Evolutionary conservation across 2,329 filamentous ascomycete species (phyloP).

Genomic region (Talaromyces sp.): DNA sequence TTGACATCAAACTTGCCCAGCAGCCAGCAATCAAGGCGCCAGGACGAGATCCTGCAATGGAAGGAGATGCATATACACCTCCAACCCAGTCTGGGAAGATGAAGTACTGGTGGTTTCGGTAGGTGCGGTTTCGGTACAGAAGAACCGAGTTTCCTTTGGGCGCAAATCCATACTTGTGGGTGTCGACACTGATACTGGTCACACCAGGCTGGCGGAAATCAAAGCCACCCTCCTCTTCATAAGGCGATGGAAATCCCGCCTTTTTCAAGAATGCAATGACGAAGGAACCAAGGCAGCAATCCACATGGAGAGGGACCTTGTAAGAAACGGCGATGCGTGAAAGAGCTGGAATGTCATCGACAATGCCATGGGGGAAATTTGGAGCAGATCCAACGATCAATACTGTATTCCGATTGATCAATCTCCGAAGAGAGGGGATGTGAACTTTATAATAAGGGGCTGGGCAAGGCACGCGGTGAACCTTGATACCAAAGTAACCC

Average conservation of each 20-base stretch:
- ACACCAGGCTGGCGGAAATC: slow-evolving; percentile 94
- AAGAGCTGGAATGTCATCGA: slow-evolving; percentile 84
- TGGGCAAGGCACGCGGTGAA: slow-evolving; percentile 82
- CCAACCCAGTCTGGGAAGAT: slow-evolving; percentile 92
- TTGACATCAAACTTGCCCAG: slow-evolving; percentile 86
- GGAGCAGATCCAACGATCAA: slow-evolving; percentile 90
- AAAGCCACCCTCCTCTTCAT: slow-evolving; percentile 68
- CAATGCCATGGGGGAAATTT: slow-evolving; percentile 97
- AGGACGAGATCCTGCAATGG: slow-evolving; percentile 83
- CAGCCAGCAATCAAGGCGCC: slow-evolving; percentile 92
- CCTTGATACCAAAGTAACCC: slow-evolving; percentile 93
- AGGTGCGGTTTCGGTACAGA: slow-evolving; percentile 73
- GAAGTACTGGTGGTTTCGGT: slow-evolving; percentile 92
- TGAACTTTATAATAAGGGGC: slow-evolving; percentile 82
- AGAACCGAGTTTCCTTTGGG: slow-evolving; percentile 95
- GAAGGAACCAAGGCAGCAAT: slow-evolving; percentile 96
- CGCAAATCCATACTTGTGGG: slow-evolving; percentile 98
- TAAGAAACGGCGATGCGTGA: slow-evolving; percentile 76
- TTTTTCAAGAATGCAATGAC: slow-evolving; percentile 85
- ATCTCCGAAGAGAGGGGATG: slow-evolving; percentile 66
- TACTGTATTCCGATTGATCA: slow-evolving; percentile 91
- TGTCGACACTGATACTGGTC: slow-evolving; percentile 92
- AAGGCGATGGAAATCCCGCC: slow-evolving; percentile 67
- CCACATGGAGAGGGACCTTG: slow-evolving; percentile 84
- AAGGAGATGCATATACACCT: slow-evolving; percentile 90